phyloP scores from a whole-genome alignment of 495 filamentous ascomycete species.

The Paragyromitra xinjiangensis region DNA sequence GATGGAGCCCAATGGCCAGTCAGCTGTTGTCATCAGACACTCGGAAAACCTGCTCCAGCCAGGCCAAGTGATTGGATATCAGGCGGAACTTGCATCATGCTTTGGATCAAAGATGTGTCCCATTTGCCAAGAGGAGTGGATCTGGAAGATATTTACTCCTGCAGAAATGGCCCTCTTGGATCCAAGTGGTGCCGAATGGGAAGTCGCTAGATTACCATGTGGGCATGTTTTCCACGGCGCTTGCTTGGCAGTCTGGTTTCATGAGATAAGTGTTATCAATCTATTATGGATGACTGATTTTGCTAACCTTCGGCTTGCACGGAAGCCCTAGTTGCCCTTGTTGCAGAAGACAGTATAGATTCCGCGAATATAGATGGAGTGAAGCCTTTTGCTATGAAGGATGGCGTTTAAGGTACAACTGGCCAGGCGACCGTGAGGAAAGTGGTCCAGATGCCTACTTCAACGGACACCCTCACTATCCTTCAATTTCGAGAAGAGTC shows the following conservation, averaged over 20 bases:
- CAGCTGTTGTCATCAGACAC: slow-evolving; percentile 42
- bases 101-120: slow-evolving; percentile 47
- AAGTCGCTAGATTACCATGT: slow-evolving; percentile 44
- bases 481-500: slow-evolving; percentile 48
- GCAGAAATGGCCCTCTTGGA: slow-evolving; percentile 43
- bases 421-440: slow-evolving; percentile 40
- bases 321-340: slow-evolving; percentile 48
- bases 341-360: slow-evolving; percentile 46
- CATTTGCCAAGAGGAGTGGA: slow-evolving; percentile 49
- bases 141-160: slow-evolving; percentile 43
- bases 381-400: slow-evolving; percentile 44
- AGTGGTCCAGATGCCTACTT: slow-evolving; percentile 46
- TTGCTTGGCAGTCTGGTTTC: slow-evolving; percentile 47
- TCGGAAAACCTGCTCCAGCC: slow-evolving; percentile 39
- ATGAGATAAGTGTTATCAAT: slow-evolving; percentile 42
- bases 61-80: slow-evolving; percentile 36
- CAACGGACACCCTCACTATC: slow-evolving; percentile 43
- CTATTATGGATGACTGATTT: background rate
- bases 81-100: slow-evolving; percentile 33
- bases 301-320: slow-evolving; percentile 34
- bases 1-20: slow-evolving; percentile 35
- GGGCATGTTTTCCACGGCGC: slow-evolving; percentile 45
- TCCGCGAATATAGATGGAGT: slow-evolving; percentile 48
- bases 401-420: slow-evolving; percentile 47
- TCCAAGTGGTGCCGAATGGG: slow-evolving; percentile 47